Percentiles rank a stretch among this genome's conserved stretches.
Evolutionary conservation across 129 eudicot genomes (phyloP).

Genomic region (Calendula officinalis): DNA sequence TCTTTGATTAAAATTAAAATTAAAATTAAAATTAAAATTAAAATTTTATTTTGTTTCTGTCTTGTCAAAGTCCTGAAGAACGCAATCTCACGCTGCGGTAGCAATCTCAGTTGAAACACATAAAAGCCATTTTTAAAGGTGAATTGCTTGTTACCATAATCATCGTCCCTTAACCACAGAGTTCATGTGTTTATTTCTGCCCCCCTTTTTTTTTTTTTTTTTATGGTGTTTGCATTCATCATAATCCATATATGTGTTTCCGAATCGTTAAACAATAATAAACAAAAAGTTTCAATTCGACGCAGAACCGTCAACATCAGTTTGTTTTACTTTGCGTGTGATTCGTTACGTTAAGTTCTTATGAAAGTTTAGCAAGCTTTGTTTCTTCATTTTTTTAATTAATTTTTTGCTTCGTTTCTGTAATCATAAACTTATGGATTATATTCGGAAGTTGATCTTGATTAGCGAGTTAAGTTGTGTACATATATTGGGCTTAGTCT

Average conservation of each 20-base stretch:
- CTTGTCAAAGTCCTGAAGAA: not conserved
- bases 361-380: not conserved
- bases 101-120: not conserved
- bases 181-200: not conserved
- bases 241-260: not conserved
- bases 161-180: not conserved
- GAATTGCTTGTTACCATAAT: not conserved
- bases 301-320: conserved; percentile 23
- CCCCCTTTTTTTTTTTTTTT: not conserved
- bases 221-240: not conserved
- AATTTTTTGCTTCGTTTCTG: not conserved
- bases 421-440: conserved; percentile 7
- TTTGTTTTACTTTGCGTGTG: conserved; percentile 18
- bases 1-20: too few relatives aligned
- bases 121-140: conserved; percentile 3
- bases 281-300: too few relatives aligned
- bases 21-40: too few relatives aligned
- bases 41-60: too few relatives aligned
- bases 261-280: conserved; percentile 2
- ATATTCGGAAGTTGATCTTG: conserved; percentile 9
- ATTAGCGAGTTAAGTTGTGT: conserved; percentile 11
- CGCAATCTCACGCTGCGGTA: not conserved
- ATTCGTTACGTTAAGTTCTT: conserved; percentile 18
- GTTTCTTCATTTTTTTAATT: too few relatives aligned
- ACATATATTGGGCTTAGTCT: conserved; percentile 9